Evolutionary conservation across 352 stramenopile species (phyloP).

Genomic region (Phytophthora niederhauseri): DNA sequence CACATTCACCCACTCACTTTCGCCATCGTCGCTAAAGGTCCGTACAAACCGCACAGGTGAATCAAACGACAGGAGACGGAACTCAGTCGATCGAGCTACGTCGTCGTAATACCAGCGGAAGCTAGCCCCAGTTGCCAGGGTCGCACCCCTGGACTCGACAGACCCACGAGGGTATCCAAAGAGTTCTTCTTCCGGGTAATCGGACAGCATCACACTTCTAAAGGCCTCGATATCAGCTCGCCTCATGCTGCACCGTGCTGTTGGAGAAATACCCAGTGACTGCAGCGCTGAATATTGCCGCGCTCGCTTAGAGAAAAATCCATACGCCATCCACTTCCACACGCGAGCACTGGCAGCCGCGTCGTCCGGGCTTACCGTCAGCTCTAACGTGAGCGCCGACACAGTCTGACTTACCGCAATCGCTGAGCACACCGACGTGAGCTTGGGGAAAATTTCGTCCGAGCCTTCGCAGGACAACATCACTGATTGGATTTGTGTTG

Average conservation of each 20-base stretch:
- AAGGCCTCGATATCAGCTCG: background rate
- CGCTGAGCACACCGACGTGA: background rate
- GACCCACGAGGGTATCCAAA: background rate
- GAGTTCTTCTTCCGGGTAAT: background rate
- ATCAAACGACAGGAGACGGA: background rate
- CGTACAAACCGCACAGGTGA: background rate
- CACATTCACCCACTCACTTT: background rate
- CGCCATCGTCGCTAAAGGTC: background rate
- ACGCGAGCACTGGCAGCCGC: background rate
- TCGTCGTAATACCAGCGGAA: background rate
- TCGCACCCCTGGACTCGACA: background rate
- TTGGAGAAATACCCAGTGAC: background rate
- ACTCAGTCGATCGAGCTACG: background rate
- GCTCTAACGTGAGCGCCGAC: background rate
- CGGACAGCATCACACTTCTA: background rate
- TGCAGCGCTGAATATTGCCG: background rate
- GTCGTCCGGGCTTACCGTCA: background rate
- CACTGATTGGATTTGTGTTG: no score
- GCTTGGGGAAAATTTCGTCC: background rate
- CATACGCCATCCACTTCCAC: background rate
- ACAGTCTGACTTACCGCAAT: background rate
- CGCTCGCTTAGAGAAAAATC: background rate
- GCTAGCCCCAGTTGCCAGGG: background rate
- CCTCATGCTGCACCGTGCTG: background rate
- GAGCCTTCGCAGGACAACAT: background rate